Evolutionary conservation across 371 early-diverging fungal genomes (phyloP).

Genomic region (Mucor plumbeus): DNA sequence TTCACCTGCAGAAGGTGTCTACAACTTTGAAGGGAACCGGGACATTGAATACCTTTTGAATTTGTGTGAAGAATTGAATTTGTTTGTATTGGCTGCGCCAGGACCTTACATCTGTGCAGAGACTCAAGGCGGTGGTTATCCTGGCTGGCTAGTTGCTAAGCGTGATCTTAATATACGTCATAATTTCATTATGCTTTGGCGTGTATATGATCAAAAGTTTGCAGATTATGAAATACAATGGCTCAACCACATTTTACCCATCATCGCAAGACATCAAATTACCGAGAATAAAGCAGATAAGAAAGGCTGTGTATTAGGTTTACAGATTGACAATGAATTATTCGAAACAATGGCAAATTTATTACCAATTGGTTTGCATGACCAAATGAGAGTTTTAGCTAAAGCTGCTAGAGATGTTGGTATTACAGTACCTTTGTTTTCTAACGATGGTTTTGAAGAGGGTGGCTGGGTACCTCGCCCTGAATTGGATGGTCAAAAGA

Average conservation of each 20-base stretch:
- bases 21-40: slow-evolving; percentile 78
- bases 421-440: slow-evolving; percentile 82
- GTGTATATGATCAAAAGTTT: slow-evolving; percentile 71
- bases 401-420: slow-evolving; percentile 79
- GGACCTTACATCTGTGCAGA: slow-evolving; percentile 92
- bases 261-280: slow-evolving; percentile 80
- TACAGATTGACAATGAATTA: slow-evolving; percentile 87
- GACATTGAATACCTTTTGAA: slow-evolving; percentile 76
- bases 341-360: slow-evolving; percentile 67
- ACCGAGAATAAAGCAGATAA: slow-evolving; percentile 51
- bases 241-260: slow-evolving; percentile 76
- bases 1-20: slow-evolving; percentile 77
- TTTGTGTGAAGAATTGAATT: slow-evolving; percentile 74
- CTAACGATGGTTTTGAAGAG: slow-evolving; percentile 82
- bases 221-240: slow-evolving; percentile 75
- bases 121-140: slow-evolving; percentile 87
- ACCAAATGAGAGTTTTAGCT: slow-evolving; percentile 82
- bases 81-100: slow-evolving; percentile 85
- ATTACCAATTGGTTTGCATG: slow-evolving; percentile 77
- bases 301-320: slow-evolving; percentile 73
- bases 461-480: slow-evolving; percentile 64
- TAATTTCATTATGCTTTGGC: slow-evolving; percentile 68
- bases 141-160: slow-evolving; percentile 83
- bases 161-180: slow-evolving; percentile 79
- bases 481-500: slow-evolving; percentile 38